Base-by-base conservation (phyloP, 306 rosid genomes). In the Datisca glomerata region DNA sequence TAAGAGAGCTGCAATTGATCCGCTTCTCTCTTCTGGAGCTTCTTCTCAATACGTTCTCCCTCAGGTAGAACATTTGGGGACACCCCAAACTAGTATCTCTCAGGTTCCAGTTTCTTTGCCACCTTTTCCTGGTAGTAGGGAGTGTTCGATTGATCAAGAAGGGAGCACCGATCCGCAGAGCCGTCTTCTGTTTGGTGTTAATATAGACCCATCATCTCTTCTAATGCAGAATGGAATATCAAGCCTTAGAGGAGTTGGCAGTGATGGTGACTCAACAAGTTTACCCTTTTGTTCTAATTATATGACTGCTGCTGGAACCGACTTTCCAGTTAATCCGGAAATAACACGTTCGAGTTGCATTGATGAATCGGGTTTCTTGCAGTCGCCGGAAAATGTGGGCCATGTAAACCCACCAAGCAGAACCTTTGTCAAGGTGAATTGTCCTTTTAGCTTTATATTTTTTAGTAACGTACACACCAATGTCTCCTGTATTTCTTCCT, bases 71-170 rank as follows among this genome's bases (percentile, higher is more conserved):
- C 92, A 74, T 50, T 56, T 86, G 51, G 92, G 79, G 42, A 71
- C 60, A 53, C 68, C 79, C 5, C 94, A 52, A 37, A 59, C 54
- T 28, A 34, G 54, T 49, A 59, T 79, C 42, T 70, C 86, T 29
- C 81, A 63, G 28, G 70, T 64, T 70, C 52, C 77, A 36, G 32
- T 80, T 52, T 63, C 94, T 6, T 71, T 91, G 65, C 98, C 98
- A 6, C 98, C 98, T 16, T 91, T 91, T 65, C 98, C 98, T 9
- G 98, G 98, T 23, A n/a, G n/a, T n/a, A 78, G 92, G 69, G 98
- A 80, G 57, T 80, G 84, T 71, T 39, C 81, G 1, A 55, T 75
- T 36, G 91, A 91, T 56, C 94, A 77, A 51, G 54, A 49, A 36
- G 93, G 80, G 37, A 63, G 70, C 49, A 61, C 65, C 21, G 97